phyloP scores from a whole-genome alignment of 305 asterid genomes.

The Galium porrigens region DNA sequence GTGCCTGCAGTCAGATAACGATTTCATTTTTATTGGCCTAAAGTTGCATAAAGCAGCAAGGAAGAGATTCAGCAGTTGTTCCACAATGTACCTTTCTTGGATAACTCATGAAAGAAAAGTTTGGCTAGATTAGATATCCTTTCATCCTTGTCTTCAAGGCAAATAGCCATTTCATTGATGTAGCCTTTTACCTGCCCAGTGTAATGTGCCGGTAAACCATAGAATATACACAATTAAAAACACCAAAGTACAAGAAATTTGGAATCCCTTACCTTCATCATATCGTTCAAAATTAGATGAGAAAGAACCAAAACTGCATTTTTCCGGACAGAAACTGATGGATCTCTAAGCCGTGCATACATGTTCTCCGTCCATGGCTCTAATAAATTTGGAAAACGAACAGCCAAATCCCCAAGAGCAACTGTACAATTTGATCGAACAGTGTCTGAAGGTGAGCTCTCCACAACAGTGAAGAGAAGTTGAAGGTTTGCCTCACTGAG shows the following conservation, averaged over 20 bases:
- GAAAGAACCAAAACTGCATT: slow-evolving; percentile 94
- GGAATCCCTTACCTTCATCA: slow-evolving; percentile 69
- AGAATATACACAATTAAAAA: slow-evolving; percentile 14
- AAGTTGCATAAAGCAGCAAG: neutral
- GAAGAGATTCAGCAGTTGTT: slow-evolving; percentile 1
- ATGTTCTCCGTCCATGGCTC: slow-evolving; percentile 98
- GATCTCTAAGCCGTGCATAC: slow-evolving; percentile 82
- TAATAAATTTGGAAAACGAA: slow-evolving; percentile 80
- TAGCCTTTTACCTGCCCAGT: slow-evolving; percentile 70
- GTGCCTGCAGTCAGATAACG: slow-evolving; percentile 42
- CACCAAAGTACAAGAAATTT: slow-evolving; percentile 9
- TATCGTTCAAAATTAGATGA: slow-evolving; percentile 85
- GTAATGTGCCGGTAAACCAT: slow-evolving; percentile 12
- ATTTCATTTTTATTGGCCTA: slow-evolving; percentile 7
- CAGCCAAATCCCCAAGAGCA: slow-evolving; percentile 92
- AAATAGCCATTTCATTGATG: slow-evolving; percentile 77
- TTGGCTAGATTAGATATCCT: slow-evolving; percentile 70
- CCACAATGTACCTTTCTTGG: slow-evolving; percentile 61
- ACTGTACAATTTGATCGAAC: slow-evolving; percentile 93
- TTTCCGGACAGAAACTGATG: slow-evolving; percentile 63
- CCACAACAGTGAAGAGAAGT: slow-evolving; percentile 93
- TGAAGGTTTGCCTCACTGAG: slow-evolving; percentile 77
- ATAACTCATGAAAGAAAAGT: slow-evolving; percentile 78
- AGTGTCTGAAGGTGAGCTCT: slow-evolving; percentile 70
- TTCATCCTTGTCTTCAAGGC: slow-evolving; percentile 80